phyloP scores from a whole-genome alignment of 768 basidiomycete genomes.

The Tylopilus plumbeoviolaceoides region DNA sequence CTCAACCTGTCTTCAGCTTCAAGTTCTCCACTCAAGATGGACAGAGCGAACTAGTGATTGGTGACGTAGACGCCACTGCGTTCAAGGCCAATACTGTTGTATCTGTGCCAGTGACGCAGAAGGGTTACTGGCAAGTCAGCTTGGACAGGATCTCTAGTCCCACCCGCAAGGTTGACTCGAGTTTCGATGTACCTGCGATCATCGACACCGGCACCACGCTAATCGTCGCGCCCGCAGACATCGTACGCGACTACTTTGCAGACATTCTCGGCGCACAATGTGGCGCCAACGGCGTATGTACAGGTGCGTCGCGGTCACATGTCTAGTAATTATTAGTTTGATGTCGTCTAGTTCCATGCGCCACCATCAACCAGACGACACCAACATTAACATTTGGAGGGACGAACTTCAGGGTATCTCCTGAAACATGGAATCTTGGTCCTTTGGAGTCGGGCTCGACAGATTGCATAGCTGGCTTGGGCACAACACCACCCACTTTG shows the following conservation, averaged over 20 bases:
- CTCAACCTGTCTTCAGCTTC: constrained; percentile 38
- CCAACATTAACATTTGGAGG: constrained; percentile 33
- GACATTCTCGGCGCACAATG: constrained; percentile 21
- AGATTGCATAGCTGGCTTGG: constrained; percentile 32
- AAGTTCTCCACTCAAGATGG: constrained; percentile 33
- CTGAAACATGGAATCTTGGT: constrained; percentile 39
- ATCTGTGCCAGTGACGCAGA: constrained; percentile 23
- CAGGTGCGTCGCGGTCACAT: constrained; percentile 14
- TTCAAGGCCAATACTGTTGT: constrained; percentile 46
- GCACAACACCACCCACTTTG: background rate
- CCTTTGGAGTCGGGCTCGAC: constrained; percentile 8
- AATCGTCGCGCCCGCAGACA: constrained; percentile 10
- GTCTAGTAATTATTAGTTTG: background rate
- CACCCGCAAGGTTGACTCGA: background rate
- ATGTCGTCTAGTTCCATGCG: constrained; percentile 15
- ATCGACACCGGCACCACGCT: constrained; percentile 33
- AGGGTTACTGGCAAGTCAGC: constrained; percentile 35
- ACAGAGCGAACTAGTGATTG: constrained; percentile 16
- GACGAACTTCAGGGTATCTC: constrained; percentile 30
- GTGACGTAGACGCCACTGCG: constrained; percentile 40
- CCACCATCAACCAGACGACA: constrained; percentile 14
- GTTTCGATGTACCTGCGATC: constrained; percentile 17
- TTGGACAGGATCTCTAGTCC: constrained; percentile 10
- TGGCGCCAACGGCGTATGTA: constrained; percentile 26
- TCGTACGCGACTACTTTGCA: constrained; percentile 24